Evolutionary conservation across 805 yeast genomes (phyloP).

Genomic region (Candida odintsovae): DNA sequence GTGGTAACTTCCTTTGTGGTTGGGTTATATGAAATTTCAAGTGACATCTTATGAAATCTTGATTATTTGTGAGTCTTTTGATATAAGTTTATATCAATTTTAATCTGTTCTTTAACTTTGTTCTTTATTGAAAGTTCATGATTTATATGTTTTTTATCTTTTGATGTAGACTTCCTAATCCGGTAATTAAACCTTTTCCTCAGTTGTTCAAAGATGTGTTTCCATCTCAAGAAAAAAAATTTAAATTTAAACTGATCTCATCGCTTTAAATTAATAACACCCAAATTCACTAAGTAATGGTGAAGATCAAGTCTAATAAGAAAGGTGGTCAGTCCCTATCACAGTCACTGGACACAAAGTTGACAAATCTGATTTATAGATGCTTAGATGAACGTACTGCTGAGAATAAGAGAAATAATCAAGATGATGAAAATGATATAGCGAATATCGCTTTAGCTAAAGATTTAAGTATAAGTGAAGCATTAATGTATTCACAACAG

Average conservation of each 20-base stretch:
- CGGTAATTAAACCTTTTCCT: too few species aligned
- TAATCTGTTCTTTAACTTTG: too few species aligned
- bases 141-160: too few species aligned
- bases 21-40: not conserved
- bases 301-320: slow-evolving; percentile 23
- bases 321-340: slow-evolving; percentile 21
- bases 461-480: slow-evolving; percentile 47
- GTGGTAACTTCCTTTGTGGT: slow-evolving; percentile 3
- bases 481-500: slow-evolving; percentile 52
- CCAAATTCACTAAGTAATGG: slow-evolving; percentile 22
- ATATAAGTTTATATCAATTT: too few species aligned
- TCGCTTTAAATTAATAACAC: too few species aligned
- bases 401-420: slow-evolving; percentile 29
- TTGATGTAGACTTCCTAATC: not conserved
- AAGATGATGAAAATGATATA: slow-evolving; percentile 26
- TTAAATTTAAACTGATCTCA: too few species aligned
- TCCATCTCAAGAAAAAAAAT: too few species aligned
- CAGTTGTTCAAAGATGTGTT: too few species aligned
- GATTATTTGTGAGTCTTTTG: too few species aligned
- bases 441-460: slow-evolving; percentile 53
- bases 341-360: slow-evolving; percentile 45
- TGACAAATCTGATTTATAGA: slow-evolving; percentile 48
- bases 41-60: not conserved
- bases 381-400: slow-evolving; percentile 56
- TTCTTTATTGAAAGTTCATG: too few species aligned